phyloP scores from a whole-genome alignment of 805 yeast species.

The Nakazawaea ambrosiae region DNA sequence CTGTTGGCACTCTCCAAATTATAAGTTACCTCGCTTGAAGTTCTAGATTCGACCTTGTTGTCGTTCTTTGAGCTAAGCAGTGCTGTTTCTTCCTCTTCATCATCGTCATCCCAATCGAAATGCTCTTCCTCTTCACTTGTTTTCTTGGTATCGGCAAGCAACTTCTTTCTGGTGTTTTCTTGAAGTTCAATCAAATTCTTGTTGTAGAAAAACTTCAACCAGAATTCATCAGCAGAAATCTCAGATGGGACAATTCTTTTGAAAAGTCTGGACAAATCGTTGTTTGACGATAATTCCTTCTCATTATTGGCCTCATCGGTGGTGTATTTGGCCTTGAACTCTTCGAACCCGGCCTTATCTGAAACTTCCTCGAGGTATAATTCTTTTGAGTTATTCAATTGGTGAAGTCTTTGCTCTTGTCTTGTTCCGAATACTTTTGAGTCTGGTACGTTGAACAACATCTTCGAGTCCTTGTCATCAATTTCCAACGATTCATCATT shows the following conservation, averaged over 20 bases:
- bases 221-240: slow-evolving; percentile 54
- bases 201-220: slow-evolving; percentile 64
- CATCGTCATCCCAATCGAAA: slow-evolving; percentile 45
- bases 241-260: slow-evolving; percentile 57
- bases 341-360: slow-evolving; percentile 26
- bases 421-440: slow-evolving; percentile 39
- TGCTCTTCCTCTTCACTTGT: slow-evolving; percentile 42
- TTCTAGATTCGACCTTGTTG: slow-evolving; percentile 17
- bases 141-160: slow-evolving; percentile 36
- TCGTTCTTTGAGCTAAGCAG: slow-evolving; percentile 7
- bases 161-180: slow-evolving; percentile 60
- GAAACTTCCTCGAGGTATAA: slow-evolving; percentile 29
- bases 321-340: slow-evolving; percentile 30
- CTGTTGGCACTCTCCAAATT: slow-evolving; percentile 30
- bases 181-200: slow-evolving; percentile 46
- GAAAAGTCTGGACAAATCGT: slow-evolving; percentile 48
- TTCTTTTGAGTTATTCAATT: slow-evolving; percentile 42
- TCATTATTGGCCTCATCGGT: slow-evolving; percentile 10
- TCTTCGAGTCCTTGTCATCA: slow-evolving; percentile 28
- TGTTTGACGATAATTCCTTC: slow-evolving; percentile 38
- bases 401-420: slow-evolving; percentile 56
- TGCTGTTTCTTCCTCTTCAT: slow-evolving; percentile 31
- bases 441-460: slow-evolving; percentile 38
- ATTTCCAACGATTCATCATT: slow-evolving; percentile 12
- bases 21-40: slow-evolving; percentile 33